Evolutionary conservation across 2,329 filamentous ascomycete species (phyloP), one percentile per base, ranked within the genome.

Genomic region (Colletotrichum kahawae): DNA sequence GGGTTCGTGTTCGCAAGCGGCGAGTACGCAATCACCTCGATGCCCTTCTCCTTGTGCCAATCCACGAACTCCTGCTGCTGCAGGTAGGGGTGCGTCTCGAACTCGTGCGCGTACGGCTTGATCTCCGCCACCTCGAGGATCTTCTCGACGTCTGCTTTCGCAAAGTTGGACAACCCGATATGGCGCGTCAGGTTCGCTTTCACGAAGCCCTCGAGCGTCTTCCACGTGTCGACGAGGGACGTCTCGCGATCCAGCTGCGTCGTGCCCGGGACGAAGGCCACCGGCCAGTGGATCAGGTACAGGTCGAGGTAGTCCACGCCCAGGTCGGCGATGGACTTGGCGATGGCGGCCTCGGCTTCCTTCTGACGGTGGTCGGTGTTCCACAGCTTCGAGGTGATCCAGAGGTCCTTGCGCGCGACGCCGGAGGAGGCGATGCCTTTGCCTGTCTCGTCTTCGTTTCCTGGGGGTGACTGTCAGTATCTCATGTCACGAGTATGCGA

Each of bases 311-410:
- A 90, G 64, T 86, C 86, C 1, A 87, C 83, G 6, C 87, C 86
- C 33, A 91, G 83, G 63, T 86, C 84, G 67, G 85, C 82, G 64
- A 91, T 80, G 7, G 88, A 88, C 77, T 86, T 85, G 21, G 84
- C 80, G 67, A 90, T 83, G 12, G 87, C 89, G 48, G 84, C 82
- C 57, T 85, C 83, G 38, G 74, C 74, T 21, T 69, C 33, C 5
- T 62, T 33, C 10, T 60, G 27, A 59, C 70, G 89, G 72, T 16
- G 78, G 65, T 73, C 74, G 4, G 79, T 91, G 88, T 94, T 93
- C 87, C 93, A 92, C 59, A 94, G 88, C 86, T 94, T 95, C 77
- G 92, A 93, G 76, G 92, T 94, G 70, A 92, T 80, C 86, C 89
- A 90, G 67, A 90, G 83, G 56, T 89, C 84, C 7, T 84, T 82